Evolutionary conservation across 441 rosid genomes (phyloP), one percentile per base, ranked within the genome.

Genomic region (Populus trichocarpa): DNA sequence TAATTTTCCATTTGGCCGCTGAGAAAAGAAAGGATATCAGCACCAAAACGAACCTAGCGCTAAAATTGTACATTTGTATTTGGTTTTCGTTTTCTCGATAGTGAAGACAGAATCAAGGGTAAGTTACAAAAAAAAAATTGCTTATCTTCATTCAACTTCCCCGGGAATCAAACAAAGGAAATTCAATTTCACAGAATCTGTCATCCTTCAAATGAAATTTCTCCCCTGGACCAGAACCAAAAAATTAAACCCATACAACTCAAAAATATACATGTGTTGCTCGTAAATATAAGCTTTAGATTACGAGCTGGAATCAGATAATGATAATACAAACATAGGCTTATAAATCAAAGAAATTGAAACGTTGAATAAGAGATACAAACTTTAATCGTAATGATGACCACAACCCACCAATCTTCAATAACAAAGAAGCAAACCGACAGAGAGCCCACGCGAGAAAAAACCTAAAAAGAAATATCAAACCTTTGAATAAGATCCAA

Each of bases 401-500:
- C 26, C 38, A 32, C 63, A 26, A 61, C 63, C 25, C 69, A 57
- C 59, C 75, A 76, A 84, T 78, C 75, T 75, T 28, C 9, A 42
- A 78, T 42, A 18, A 72, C 65, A 61, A 33, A 59, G 0, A 22
- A 30, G 32, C 32, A 57, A 77, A 30, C 30, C 40, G 42, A 71
- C 13, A 40, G 0, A 65, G 53, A 59, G 6, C 68, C 53, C 63
- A 61, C 59, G 68, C 38, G 64, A 42, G 72, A 14, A 70, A n/a
- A 6, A 59, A 36, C 50, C 23, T 23, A 1, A 30, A 40, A 61
- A 78, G 77, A 30, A 30, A 30, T 76, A 59, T 26, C 65, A 73
- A 75, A 94, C 98, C 99, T 97, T 97, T 8, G 98, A 95, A 85
- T 97, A 97, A 79, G 99, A 97, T 78, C 99, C 99, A 85, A 97